phyloP scores from a whole-genome alignment of 108 stramenopile species.

The Nitzschia inconspicua region DNA sequence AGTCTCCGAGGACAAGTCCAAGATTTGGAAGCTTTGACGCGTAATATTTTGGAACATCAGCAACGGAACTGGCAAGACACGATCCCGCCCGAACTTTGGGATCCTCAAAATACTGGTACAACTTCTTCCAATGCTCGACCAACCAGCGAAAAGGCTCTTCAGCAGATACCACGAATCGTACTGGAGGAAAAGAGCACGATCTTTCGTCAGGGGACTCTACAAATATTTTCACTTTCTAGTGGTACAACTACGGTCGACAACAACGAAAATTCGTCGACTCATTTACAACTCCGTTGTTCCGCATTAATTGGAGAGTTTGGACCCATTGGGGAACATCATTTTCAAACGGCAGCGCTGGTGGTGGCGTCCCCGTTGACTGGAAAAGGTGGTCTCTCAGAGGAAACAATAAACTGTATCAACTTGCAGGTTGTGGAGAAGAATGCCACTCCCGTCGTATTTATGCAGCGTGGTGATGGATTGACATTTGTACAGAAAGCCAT shows the following conservation, averaged over 20 bases:
- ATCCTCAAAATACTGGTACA: conserved; percentile 14
- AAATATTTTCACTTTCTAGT: background rate
- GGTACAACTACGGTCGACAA: background rate
- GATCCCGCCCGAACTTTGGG: conserved; percentile 31
- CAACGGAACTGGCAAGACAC: background rate
- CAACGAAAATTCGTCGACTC: background rate
- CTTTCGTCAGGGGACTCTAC: conserved; percentile 33
- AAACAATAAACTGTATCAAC: conserved; percentile 7
- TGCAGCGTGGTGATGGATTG: conserved; percentile 76
- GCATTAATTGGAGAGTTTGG: conserved; percentile 32
- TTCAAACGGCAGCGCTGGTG: conserved; percentile 11
- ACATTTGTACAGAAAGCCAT: conserved; percentile 76
- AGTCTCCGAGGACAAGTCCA: conserved; percentile 17
- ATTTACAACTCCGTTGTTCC: background rate
- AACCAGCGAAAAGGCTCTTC: conserved; percentile 29
- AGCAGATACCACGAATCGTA: conserved; percentile 25
- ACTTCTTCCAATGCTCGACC: conserved; percentile 13
- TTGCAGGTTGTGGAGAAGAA: background rate
- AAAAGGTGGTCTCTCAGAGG: conserved; percentile 30
- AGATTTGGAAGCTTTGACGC: conserved; percentile 4
- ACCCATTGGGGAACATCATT: background rate
- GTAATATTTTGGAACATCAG: conserved; percentile 9
- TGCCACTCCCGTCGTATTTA: conserved; percentile 29
- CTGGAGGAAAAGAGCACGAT: conserved; percentile 26
- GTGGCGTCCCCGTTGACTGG: conserved; percentile 36